A percentile compares a stretch with the other conserved stretches of the same genome.
These are phyloP conservation scores for Theobroma cacao DNA, from an alignment of 345 rosid genomes.

Conservation along the genomic window DNA sequence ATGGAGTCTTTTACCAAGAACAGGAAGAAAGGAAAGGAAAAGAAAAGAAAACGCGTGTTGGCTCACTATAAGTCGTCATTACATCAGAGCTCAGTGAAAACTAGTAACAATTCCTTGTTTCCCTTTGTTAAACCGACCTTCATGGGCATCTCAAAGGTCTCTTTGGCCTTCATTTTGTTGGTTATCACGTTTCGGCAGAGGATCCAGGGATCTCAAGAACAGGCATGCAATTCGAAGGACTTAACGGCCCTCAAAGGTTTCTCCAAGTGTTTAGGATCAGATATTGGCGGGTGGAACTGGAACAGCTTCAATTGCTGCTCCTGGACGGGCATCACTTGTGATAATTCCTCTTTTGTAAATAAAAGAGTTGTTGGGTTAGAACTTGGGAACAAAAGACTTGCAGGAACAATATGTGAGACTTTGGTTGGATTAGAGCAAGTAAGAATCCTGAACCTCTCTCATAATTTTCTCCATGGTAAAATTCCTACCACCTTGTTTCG, in stretches of 20 bases:
- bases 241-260: slow-evolving; percentile 16
- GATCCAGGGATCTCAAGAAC: slow-evolving; percentile 7
- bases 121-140: neutral
- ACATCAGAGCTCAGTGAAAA: neutral
- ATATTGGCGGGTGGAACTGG: slow-evolving; percentile 17
- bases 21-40: too few species aligned
- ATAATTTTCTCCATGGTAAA: slow-evolving; percentile 10
- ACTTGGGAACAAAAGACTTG: slow-evolving; percentile 20
- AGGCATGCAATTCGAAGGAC: slow-evolving; percentile 17
- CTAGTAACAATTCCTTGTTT: too few species aligned
- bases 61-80: too few species aligned
- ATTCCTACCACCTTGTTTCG: slow-evolving; percentile 21
- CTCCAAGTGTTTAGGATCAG: neutral
- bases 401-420: slow-evolving; percentile 20
- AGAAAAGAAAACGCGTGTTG: too few species aligned
- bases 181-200: slow-evolving; percentile 4
- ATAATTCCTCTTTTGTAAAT: neutral
- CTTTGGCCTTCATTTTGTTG: neutral
- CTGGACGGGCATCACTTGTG: slow-evolving; percentile 30
- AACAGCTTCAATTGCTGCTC: slow-evolving; percentile 24
- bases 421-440: slow-evolving; percentile 25
- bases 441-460: slow-evolving; percentile 31
- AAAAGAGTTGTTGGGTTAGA: slow-evolving; percentile 28
- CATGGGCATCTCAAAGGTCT: neutral
- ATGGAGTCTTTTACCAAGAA: too few species aligned